Evolutionary conservation across 257 asterid species (phyloP).

Genomic region (Leptodermis oblonga): DNA sequence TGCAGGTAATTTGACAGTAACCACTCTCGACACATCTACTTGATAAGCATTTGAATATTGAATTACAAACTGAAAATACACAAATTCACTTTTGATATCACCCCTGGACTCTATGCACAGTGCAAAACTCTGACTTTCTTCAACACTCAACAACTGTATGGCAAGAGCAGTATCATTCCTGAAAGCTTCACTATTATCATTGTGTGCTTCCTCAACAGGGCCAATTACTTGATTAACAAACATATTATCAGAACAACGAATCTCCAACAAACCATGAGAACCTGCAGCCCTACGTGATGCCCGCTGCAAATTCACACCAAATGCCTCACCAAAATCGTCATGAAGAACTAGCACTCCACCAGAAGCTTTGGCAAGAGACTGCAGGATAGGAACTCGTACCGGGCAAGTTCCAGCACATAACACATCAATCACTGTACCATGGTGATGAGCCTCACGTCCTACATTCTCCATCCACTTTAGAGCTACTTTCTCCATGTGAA

Average conservation of each 20-base stretch:
- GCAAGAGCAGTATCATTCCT: constrained; percentile 62
- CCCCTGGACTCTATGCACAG: constrained; percentile 64
- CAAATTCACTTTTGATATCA: constrained; percentile 88
- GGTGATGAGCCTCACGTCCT: constrained; percentile 66
- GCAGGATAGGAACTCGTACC: constrained; percentile 71
- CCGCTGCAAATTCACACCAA: constrained; percentile 95
- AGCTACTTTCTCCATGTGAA: constrained; percentile 74
- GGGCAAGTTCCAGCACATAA: constrained; percentile 98
- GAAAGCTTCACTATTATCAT: constrained; percentile 59
- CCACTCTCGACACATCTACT: constrained; percentile 88
- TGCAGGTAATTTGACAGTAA: constrained; percentile 73
- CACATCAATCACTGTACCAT: constrained; percentile 67
- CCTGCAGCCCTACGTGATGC: constrained; percentile 90
- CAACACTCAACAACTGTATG: constrained; percentile 77
- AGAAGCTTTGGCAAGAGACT: constrained; percentile 81
- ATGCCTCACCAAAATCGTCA: constrained; percentile 97
- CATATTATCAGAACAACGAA: constrained; percentile 84
- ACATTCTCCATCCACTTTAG: constrained; percentile 78
- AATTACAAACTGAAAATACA: constrained; percentile 72
- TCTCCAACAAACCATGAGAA: constrained; percentile 82
- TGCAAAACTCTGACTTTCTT: constrained; percentile 86
- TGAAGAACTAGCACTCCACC: constrained; percentile 87
- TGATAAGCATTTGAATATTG: constrained; percentile 74
- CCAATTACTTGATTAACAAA: constrained; percentile 84
- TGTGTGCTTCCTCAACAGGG: constrained; percentile 88